phyloP scores from a whole-genome alignment of 495 filamentous ascomycete genomes.

The Penicillium riverlandense region DNA sequence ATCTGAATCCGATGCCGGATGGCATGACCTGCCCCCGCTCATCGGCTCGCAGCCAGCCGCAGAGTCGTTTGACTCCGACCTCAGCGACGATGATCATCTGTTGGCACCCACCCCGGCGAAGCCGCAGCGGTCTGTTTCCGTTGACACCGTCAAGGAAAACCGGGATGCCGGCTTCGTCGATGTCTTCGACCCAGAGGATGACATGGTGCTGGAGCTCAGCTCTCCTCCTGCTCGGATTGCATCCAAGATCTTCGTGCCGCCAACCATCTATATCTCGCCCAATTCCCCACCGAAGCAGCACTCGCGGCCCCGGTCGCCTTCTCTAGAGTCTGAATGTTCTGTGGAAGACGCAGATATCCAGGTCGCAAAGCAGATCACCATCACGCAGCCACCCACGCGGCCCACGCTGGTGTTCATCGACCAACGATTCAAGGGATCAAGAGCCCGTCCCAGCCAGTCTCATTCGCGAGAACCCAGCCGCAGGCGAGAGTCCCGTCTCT shows the following conservation, averaged over 20 bases:
- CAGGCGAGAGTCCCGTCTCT: conserved; percentile 7
- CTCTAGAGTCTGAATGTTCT: conserved; percentile 25
- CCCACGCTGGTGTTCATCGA: conserved; percentile 35
- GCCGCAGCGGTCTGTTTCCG: conserved; percentile 27
- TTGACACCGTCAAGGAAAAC: conserved; percentile 36
- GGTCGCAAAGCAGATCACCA: conserved; percentile 29
- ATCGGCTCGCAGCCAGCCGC: conserved; percentile 18
- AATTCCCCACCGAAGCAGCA: conserved; percentile 10
- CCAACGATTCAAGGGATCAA: conserved; percentile 9
- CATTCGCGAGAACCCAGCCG: conserved; percentile 14
- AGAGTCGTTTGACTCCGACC: conserved; percentile 21
- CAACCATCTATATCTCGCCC: conserved; percentile 25
- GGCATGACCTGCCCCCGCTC: conserved; percentile 27
- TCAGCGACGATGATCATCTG: conserved; percentile 25
- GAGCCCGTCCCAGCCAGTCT: conserved; percentile 3
- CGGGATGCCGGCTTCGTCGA: conserved; percentile 27
- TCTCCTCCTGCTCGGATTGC: conserved; percentile 26
- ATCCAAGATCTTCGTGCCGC: conserved; percentile 27
- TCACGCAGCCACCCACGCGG: conserved; percentile 25
- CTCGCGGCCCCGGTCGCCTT: conserved; percentile 18
- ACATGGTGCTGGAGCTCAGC: conserved; percentile 33
- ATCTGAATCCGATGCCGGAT: conserved; percentile 32
- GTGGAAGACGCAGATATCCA: conserved; percentile 31
- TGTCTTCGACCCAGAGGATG: conserved; percentile 31
- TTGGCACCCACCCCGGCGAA: conserved; percentile 17